Conservation (phyloP, 2,329 filamentous ascomycete species). For the Pseudogymnoascus pannorum region DNA sequence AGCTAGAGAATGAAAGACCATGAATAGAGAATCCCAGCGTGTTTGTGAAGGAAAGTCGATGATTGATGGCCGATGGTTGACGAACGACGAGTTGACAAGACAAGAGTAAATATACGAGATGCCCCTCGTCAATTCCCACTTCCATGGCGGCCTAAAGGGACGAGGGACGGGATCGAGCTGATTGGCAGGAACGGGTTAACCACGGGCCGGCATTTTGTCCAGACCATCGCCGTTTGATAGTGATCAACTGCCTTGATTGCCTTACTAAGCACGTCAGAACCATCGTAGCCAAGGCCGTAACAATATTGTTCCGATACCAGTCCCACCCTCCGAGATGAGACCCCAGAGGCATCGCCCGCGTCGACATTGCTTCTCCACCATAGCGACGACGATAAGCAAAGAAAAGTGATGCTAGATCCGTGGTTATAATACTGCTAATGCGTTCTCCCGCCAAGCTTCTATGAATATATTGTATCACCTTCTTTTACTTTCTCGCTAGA, state of each 20-base stretch:
- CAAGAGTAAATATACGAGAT: slow-evolving; percentile 1
- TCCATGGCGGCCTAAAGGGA: background rate
- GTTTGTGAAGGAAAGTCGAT: background rate
- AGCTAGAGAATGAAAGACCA: background rate
- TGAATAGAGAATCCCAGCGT: background rate
- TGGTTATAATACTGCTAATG: background rate
- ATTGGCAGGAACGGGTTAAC: background rate
- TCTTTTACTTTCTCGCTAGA: background rate
- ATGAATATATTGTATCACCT: background rate
- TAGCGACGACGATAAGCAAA: background rate
- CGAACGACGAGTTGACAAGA: background rate
- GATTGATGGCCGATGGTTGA: background rate
- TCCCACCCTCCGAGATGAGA: slow-evolving; percentile 6
- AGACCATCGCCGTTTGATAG: no score
- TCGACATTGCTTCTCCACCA: background rate
- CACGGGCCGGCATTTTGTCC: background rate
- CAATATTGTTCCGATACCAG: slow-evolving; percentile 1
- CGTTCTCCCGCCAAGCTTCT: background rate
- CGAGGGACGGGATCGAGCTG: background rate
- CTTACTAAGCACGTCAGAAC: background rate
- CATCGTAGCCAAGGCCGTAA: background rate
- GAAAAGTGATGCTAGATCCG: background rate
- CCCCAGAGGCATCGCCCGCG: background rate
- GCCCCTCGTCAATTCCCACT: background rate
- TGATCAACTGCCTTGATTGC: no score